These are phyloP conservation scores for Coprinopsis cinerea DNA, from an alignment of 768 basidiomycete species.

Conservation along the genomic window DNA sequence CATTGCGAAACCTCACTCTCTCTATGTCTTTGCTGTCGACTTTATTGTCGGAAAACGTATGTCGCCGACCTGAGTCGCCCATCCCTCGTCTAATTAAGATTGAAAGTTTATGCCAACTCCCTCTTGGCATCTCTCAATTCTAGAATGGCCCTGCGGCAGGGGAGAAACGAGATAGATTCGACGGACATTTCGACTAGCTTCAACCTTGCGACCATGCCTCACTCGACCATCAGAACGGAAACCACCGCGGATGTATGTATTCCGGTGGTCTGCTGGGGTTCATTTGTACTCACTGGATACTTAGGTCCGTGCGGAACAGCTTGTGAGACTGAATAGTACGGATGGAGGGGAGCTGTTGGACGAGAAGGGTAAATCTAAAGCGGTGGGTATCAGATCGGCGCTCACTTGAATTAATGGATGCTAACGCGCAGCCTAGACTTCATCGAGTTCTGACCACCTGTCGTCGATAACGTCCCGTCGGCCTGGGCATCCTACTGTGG, in stretches of 20 bases:
- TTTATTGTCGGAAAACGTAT: slow-evolving; percentile 47
- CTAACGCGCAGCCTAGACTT: too few species aligned
- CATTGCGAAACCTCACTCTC: slow-evolving; percentile 32
- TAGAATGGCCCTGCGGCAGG: slow-evolving; percentile 27
- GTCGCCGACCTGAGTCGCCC: slow-evolving; percentile 10
- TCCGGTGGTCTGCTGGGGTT: too few species aligned
- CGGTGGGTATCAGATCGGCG: too few species aligned
- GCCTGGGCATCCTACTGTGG: too few species aligned
- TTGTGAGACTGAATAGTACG: not conserved
- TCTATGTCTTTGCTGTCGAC: slow-evolving; percentile 44
- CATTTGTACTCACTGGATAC: too few species aligned
- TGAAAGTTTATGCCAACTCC: slow-evolving; percentile 42
- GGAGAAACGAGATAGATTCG: slow-evolving; percentile 16
- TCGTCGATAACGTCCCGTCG: too few species aligned
- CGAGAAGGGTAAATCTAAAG: too few species aligned
- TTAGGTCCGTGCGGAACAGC: too few species aligned
- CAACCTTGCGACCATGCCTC: slow-evolving; percentile 4
- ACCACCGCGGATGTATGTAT: slow-evolving; percentile 1
- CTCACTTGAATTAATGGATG: too few species aligned
- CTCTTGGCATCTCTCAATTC: slow-evolving; percentile 41
- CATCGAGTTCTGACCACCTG: too few species aligned
- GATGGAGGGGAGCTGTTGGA: too few species aligned
- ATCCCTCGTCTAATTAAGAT: not conserved
- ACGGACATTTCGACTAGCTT: slow-evolving; percentile 31
- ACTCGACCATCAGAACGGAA: slow-evolving; percentile 2